Percentiles rank a stretch among this genome's conserved stretches.
These are phyloP conservation scores for Aspergillus sclerotialis DNA, from an alignment of 2,329 filamentous ascomycete species.

Conservation along the genomic window DNA sequence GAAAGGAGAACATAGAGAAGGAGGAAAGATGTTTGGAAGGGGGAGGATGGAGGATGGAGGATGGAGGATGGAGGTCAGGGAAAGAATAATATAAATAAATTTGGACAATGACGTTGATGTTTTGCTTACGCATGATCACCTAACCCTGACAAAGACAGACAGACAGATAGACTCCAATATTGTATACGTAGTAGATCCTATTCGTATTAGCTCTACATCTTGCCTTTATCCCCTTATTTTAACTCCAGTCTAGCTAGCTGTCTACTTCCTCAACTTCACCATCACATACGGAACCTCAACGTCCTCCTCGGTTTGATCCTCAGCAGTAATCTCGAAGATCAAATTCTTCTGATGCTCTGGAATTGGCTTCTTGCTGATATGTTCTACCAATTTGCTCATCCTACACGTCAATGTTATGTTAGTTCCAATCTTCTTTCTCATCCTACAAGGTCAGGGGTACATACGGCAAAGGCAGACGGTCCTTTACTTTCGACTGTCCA, in stretches of 20 bases:
- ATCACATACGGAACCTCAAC: conserved; percentile 97
- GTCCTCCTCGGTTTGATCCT: conserved; percentile 83
- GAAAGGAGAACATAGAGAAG: too few species aligned
- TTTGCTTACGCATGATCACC: conserved; percentile 14
- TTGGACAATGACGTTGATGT: conserved; percentile 11
- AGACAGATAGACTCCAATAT: too few species aligned
- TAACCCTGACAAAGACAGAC: conserved; percentile 22
- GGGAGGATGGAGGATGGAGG: conserved; percentile 4
- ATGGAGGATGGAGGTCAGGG: conserved; percentile 1
- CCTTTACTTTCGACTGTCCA: conserved; percentile 72
- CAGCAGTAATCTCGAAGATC: conserved; percentile 91
- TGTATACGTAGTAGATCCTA: not conserved
- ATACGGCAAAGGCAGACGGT: conserved; percentile 66
- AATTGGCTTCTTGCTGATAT: conserved; percentile 85
- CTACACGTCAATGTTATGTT: conserved; percentile 40
- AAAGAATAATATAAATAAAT: conserved; percentile 5
- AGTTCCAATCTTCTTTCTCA: conserved; percentile 10
- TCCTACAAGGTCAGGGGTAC: conserved; percentile 24
- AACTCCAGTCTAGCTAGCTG: not conserved
- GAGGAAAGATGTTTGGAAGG: too few species aligned
- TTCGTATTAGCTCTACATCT: not conserved
- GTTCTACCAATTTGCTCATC: conserved; percentile 80
- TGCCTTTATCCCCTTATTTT: conserved; percentile 1
- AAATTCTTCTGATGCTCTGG: conserved; percentile 89
- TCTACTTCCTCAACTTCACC: conserved; percentile 58